phyloP scores from a whole-genome alignment of 1,284 basidiomycete species.

The Fistulina hepatica region DNA sequence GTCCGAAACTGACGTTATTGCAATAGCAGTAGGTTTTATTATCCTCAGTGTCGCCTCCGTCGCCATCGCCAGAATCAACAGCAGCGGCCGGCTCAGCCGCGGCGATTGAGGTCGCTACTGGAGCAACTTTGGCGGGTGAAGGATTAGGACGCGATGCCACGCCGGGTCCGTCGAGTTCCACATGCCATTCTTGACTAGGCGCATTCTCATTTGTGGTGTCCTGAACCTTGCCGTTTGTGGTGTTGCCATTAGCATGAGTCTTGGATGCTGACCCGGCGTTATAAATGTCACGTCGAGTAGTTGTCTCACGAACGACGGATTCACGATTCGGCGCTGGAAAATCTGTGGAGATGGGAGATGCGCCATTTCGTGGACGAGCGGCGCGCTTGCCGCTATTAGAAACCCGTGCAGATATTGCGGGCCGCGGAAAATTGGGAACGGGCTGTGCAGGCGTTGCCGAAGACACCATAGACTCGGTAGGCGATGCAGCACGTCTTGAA shows the following conservation, averaged over 20 bases:
- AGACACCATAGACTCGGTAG: slow-evolving; percentile 61
- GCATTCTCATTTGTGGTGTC: too few relatives aligned
- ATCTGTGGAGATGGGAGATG: slow-evolving; percentile 25
- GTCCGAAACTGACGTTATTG: slow-evolving; percentile 77
- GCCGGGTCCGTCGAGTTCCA: slow-evolving; percentile 35
- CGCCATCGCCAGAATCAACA: slow-evolving; percentile 33
- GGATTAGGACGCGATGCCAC: too few relatives aligned
- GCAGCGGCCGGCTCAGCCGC: slow-evolving; percentile 13
- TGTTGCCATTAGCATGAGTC: too few relatives aligned
- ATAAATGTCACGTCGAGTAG: slow-evolving; percentile 20
- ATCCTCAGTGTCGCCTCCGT: slow-evolving; percentile 52
- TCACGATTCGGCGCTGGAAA: slow-evolving; percentile 17
- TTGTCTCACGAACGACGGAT: slow-evolving; percentile 10
- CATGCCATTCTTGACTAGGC: too few relatives aligned
- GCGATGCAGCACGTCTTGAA: slow-evolving; percentile 42
- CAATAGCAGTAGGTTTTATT: slow-evolving; percentile 83
- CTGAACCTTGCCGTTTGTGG: too few relatives aligned
- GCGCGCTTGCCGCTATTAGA: slow-evolving; percentile 23
- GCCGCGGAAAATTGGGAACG: too few relatives aligned
- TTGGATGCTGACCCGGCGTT: too few relatives aligned
- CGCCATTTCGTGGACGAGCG: slow-evolving; percentile 21
- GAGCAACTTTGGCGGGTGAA: too few relatives aligned
- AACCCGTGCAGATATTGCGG: too few relatives aligned
- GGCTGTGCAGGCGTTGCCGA: slow-evolving; percentile 21
- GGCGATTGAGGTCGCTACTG: slow-evolving; percentile 17